phyloP scores from a whole-genome alignment of 345 rosid genomes.

The Corchorus capsularis region DNA sequence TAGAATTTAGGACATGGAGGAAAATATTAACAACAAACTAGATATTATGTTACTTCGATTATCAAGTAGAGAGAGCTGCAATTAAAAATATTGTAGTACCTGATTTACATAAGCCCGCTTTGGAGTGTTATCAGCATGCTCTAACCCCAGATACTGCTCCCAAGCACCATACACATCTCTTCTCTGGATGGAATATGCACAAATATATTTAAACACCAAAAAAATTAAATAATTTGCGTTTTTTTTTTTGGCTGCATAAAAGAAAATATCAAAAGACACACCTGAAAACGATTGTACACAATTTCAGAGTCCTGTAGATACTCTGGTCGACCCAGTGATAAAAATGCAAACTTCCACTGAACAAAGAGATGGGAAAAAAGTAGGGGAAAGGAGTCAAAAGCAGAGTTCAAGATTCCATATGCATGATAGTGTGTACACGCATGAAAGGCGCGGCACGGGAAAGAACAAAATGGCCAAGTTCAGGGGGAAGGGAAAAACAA shows the following conservation, averaged over 20 bases:
- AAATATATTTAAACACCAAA: background rate
- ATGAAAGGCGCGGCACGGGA: background rate
- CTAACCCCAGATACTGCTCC: constrained; percentile 81
- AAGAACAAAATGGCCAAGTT: background rate
- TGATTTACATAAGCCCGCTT: constrained; percentile 48
- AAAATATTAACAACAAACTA: background rate
- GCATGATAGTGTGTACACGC: background rate
- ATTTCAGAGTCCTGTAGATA: constrained; percentile 78
- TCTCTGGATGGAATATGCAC: constrained; percentile 28
- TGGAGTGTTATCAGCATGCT: constrained; percentile 67
- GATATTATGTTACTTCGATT: no score
- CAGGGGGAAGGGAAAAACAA: background rate
- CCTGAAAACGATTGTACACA: constrained; percentile 85
- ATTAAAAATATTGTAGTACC: constrained; percentile 1
- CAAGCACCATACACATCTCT: constrained; percentile 69
- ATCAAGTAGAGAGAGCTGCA: background rate
- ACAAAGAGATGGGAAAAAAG: background rate
- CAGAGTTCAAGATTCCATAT: background rate
- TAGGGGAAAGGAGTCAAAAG: background rate
- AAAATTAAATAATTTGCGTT: background rate
- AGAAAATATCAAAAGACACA: constrained; percentile 16
- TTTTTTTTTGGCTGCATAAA: background rate
- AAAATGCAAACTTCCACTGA: constrained; percentile 95
- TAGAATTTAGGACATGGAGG: background rate
- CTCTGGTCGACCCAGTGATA: constrained; percentile 89